phyloP scores from a whole-genome alignment of 495 filamentous ascomycete genomes.

The Clavariopsis aquatica region DNA sequence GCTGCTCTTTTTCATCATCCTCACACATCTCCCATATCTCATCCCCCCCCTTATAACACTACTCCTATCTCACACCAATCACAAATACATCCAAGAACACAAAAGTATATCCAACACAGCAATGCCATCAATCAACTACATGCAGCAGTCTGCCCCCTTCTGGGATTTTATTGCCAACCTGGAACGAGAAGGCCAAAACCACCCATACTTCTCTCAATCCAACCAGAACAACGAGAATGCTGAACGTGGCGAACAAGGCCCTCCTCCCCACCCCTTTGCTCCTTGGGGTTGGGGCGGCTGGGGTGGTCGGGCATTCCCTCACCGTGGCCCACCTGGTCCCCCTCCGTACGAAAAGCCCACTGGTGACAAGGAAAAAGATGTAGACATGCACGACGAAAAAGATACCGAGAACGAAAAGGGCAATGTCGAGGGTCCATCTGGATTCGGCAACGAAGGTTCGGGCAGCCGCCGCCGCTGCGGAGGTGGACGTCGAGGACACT shows the following conservation, averaged over 20 bases:
- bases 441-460: conserved; percentile 18
- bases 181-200: conserved; percentile 42
- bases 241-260: conserved; percentile 14
- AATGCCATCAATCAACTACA: conserved; percentile 49
- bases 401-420: conserved; percentile 13
- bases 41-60: not conserved
- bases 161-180: conserved; percentile 51
- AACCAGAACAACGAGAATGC: conserved; percentile 20
- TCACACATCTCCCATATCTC: not conserved
- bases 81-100: not conserved
- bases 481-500: conserved; percentile 19
- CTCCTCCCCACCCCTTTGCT: conserved; percentile 11
- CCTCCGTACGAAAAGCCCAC: not conserved
- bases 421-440: conserved; percentile 15
- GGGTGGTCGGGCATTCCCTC: conserved; percentile 24
- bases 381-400: conserved; percentile 2
- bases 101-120: conserved; percentile 5
- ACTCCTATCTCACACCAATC: not conserved
- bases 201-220: conserved; percentile 39
- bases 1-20: conserved; percentile 1
- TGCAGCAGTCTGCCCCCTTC: conserved; percentile 50
- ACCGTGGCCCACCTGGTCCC: conserved; percentile 23
- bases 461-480: conserved; percentile 12
- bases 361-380: conserved; percentile 1
- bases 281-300: conserved; percentile 33